phyloP scores from a whole-genome alignment of 192 early-diverging fungal genomes.

The Diversispora epigaea region DNA sequence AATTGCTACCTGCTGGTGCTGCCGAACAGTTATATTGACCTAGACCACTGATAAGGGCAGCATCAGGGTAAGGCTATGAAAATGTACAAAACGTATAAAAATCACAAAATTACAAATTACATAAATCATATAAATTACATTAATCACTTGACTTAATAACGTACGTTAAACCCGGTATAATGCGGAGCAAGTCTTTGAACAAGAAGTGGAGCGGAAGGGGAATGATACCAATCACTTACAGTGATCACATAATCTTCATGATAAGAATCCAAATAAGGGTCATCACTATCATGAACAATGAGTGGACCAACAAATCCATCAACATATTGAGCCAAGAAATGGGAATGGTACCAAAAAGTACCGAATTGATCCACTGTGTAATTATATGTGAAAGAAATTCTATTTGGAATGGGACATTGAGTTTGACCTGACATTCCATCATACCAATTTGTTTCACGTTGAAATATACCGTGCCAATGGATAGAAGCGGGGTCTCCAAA shows the following conservation, averaged over 20 bases:
- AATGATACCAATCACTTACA: conserved; percentile 36
- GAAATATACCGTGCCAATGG: conserved; percentile 58
- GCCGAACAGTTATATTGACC: conserved; percentile 32
- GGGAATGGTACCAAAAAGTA: conserved; percentile 54
- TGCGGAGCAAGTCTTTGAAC: background rate
- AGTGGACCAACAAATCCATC: conserved; percentile 33
- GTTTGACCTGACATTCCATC: conserved; percentile 48
- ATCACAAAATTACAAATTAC: conserved; percentile 22
- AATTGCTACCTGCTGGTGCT: conserved; percentile 32
- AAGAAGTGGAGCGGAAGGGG: background rate
- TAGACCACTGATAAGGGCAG: conserved; percentile 31
- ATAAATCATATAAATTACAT: background rate
- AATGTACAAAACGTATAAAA: conserved; percentile 23
- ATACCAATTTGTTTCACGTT: conserved; percentile 50
- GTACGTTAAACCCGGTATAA: background rate
- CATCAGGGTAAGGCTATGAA: conserved; percentile 33
- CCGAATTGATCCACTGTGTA: conserved; percentile 37
- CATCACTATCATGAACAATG: conserved; percentile 26
- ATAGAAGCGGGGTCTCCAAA: conserved; percentile 42
- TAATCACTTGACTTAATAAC: background rate
- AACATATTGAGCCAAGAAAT: conserved; percentile 33
- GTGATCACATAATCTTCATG: conserved; percentile 39
- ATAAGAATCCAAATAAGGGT: conserved; percentile 34
- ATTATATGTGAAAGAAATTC: conserved; percentile 34
- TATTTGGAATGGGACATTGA: conserved; percentile 38